Evolutionary conservation across 257 asterid species (phyloP).

Genomic region (Fraxinus cuspidata): DNA sequence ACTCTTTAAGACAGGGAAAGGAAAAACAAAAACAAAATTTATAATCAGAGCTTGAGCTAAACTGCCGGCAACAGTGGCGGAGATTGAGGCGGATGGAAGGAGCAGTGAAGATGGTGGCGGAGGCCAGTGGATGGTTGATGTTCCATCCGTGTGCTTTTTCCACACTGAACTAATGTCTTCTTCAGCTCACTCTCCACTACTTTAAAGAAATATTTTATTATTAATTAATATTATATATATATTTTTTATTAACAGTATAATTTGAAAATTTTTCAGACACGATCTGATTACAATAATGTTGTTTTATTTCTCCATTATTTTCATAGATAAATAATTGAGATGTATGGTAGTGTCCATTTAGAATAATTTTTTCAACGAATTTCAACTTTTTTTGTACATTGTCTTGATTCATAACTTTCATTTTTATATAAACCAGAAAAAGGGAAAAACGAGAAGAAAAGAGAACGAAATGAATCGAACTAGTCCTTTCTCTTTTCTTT

Average conservation of each 20-base stretch:
- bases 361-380: too few species aligned
- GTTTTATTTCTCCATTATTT: neutral
- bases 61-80: slow-evolving; percentile 20
- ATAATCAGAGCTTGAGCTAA: neutral
- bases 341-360: too few species aligned
- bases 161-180: slow-evolving; percentile 25
- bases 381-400: too few species aligned
- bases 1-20: neutral
- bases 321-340: too few species aligned
- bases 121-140: slow-evolving; percentile 23
- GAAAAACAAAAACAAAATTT: neutral
- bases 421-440: too few species aligned
- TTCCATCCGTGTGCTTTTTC: slow-evolving; percentile 35
- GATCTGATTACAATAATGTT: too few species aligned
- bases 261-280: too few species aligned
- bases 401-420: too few species aligned
- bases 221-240: neutral
- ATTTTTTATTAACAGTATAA: slow-evolving; percentile 2
- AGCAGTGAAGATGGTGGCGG: slow-evolving; percentile 26
- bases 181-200: slow-evolving; percentile 26
- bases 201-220: slow-evolving; percentile 16
- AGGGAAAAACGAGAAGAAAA: neutral
- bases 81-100: neutral
- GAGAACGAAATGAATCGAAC: neutral
- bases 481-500: too few species aligned